These are phyloP conservation scores for Rhodosporidiobolus odoratus DNA, from an alignment of 768 basidiomycete genomes.

Conservation along the genomic window DNA sequence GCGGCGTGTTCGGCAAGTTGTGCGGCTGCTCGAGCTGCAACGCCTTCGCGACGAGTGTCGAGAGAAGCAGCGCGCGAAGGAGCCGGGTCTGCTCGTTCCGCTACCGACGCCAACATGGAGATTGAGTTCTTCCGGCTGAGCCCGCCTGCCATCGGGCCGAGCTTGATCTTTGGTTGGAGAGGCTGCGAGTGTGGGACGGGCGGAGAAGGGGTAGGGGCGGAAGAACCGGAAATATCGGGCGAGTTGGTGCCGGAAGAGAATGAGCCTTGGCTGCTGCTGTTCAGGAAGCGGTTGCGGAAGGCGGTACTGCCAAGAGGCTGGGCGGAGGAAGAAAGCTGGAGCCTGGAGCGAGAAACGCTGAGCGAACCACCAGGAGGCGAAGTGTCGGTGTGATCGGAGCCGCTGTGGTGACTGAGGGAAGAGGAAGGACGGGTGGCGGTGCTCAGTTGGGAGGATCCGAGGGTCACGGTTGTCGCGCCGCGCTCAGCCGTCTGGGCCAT, in stretches of 20 bases:
- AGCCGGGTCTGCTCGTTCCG: neutral
- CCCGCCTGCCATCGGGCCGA: slow-evolving; percentile 22
- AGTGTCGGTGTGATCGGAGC: neutral
- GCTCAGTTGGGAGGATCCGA: slow-evolving; percentile 11
- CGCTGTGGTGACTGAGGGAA: neutral
- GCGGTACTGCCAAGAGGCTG: slow-evolving; percentile 19
- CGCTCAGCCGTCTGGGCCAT: slow-evolving; percentile 13
- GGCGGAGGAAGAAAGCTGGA: neutral
- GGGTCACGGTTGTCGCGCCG: slow-evolving; percentile 17
- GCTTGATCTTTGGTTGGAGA: slow-evolving; percentile 6
- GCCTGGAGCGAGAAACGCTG: neutral
- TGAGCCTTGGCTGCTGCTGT: slow-evolving; percentile 5
- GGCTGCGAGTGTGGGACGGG: neutral
- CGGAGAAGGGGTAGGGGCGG: neutral
- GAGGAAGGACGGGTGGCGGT: slow-evolving; percentile 2
- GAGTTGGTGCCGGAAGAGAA: slow-evolving; percentile 6
- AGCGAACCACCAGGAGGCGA: neutral
- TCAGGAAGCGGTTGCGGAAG: slow-evolving; percentile 32
- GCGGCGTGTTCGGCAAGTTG: neutral
- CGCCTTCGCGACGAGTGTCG: slow-evolving; percentile 4
- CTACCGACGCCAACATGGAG: slow-evolving; percentile 13
- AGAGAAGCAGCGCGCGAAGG: neutral
- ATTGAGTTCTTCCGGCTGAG: slow-evolving; percentile 21
- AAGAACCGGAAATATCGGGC: slow-evolving; percentile 13
- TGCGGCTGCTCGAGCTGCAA: neutral